Conservation (phyloP, 73 alveolate species). For the Symbiodinium pilosum region DNA sequence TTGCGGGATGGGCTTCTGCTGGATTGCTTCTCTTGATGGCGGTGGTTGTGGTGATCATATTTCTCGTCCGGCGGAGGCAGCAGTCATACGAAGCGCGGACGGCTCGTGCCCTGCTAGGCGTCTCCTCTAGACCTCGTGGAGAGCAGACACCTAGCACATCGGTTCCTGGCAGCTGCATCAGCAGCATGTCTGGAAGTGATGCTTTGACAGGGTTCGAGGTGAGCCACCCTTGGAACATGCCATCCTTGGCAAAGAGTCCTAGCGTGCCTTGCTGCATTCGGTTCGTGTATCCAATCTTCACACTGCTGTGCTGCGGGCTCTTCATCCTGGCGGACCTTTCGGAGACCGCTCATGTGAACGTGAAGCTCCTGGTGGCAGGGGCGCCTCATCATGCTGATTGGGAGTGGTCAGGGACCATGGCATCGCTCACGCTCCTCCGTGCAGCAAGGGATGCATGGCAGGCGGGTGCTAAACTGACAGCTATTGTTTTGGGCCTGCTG, state of each 20-base stretch:
- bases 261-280: slow-evolving; percentile 30
- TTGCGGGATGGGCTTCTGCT: slow-evolving; percentile 68
- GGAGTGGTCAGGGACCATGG: slow-evolving; percentile 88
- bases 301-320: slow-evolving; percentile 41
- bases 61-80: not conserved
- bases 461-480: slow-evolving; percentile 44
- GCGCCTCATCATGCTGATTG: slow-evolving; percentile 39
- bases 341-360: slow-evolving; percentile 44
- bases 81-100: slow-evolving; percentile 43
- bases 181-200: not conserved
- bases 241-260: slow-evolving; percentile 18
- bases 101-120: slow-evolving; percentile 67
- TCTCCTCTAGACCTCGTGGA: not conserved
- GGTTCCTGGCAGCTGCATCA: not conserved
- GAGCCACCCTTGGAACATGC: not conserved
- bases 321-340: slow-evolving; percentile 54
- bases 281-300: slow-evolving; percentile 8
- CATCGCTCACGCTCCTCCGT: slow-evolving; percentile 61
- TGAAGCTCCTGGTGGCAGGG: slow-evolving; percentile 26
- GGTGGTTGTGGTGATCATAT: not conserved
- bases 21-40: slow-evolving; percentile 35
- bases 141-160: not conserved
- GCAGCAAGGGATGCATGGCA: slow-evolving; percentile 85
- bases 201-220: not conserved
- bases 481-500: slow-evolving; percentile 21